Evolutionary conservation across 495 filamentous ascomycete genomes (phyloP).

Genomic region (Aspergillus sclerotiicarbonarius): DNA sequence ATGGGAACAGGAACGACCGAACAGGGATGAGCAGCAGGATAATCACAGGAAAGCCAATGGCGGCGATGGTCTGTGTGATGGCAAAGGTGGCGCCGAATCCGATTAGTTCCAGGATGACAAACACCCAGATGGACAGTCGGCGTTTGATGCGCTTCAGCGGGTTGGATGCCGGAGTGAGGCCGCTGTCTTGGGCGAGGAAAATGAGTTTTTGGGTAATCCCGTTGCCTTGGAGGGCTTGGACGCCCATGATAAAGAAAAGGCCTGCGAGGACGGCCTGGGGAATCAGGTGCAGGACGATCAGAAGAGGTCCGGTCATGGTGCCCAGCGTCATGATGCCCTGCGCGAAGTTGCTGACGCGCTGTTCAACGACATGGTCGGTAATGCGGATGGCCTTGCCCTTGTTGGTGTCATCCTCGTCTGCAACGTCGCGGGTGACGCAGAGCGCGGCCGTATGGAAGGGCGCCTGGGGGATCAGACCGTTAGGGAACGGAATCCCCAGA

Average conservation of each 20-base stretch:
- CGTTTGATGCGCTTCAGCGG: conserved; percentile 63
- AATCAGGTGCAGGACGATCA: conserved; percentile 79
- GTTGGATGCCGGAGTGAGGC: conserved; percentile 61
- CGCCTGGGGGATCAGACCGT: conserved; percentile 89
- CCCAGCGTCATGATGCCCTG: conserved; percentile 82
- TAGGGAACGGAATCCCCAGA: conserved; percentile 85
- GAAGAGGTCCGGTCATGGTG: conserved; percentile 83
- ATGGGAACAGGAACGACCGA: conserved; percentile 69
- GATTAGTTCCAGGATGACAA: conserved; percentile 71
- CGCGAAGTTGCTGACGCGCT: conserved; percentile 81
- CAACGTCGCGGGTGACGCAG: conserved; percentile 66
- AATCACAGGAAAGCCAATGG: conserved; percentile 89
- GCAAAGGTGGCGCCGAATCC: conserved; percentile 87
- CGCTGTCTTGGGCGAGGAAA: conserved; percentile 67
- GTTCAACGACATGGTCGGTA: conserved; percentile 79
- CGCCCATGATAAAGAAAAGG: conserved; percentile 93
- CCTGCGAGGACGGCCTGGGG: conserved; percentile 86
- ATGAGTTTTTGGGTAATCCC: conserved; percentile 80
- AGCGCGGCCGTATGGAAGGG: conserved; percentile 89
- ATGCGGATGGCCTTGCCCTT: conserved; percentile 62
- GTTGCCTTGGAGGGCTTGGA: conserved; percentile 76
- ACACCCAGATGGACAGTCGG: conserved; percentile 66
- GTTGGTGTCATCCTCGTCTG: conserved; percentile 54
- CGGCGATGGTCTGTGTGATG: conserved; percentile 93
- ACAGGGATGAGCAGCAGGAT: conserved; percentile 80